These are phyloP conservation scores for Backusella morwellensis DNA, from an alignment of 192 early-diverging fungal genomes.

Conservation along the genomic window DNA sequence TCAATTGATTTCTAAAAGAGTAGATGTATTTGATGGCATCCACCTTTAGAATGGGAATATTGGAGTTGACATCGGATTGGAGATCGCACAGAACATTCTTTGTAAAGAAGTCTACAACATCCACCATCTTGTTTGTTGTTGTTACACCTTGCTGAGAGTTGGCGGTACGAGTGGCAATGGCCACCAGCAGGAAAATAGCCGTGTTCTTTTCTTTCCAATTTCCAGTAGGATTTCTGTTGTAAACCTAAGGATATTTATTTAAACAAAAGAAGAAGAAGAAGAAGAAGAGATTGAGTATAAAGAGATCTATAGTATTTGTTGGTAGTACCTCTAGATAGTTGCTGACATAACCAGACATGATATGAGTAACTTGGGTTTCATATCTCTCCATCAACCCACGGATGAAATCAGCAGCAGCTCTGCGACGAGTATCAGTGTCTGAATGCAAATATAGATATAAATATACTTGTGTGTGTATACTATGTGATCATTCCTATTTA, in stretches of 20 bases:
- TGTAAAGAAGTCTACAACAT: conserved; percentile 81
- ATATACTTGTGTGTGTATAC: neutral
- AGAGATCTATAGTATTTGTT: neutral
- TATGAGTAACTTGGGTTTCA: conserved; percentile 78
- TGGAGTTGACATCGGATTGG: conserved; percentile 61
- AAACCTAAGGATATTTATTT: conserved; percentile 41
- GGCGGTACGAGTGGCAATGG: conserved; percentile 79
- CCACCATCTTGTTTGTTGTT: conserved; percentile 77
- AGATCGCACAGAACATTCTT: conserved; percentile 85
- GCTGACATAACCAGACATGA: conserved; percentile 76
- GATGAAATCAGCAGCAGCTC: conserved; percentile 89
- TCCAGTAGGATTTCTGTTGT: conserved; percentile 59
- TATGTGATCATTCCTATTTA: conserved; percentile 26
- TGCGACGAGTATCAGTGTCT: conserved; percentile 91
- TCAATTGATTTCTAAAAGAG: conserved; percentile 92
- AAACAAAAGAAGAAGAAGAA: neutral
- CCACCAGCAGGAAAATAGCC: conserved; percentile 88
- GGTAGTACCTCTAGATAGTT: conserved; percentile 53
- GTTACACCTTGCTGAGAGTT: conserved; percentile 85
- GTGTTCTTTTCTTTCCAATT: conserved; percentile 97
- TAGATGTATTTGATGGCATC: conserved; percentile 94
- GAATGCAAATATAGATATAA: neutral
- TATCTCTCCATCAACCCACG: conserved; percentile 90
- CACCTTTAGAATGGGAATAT: conserved; percentile 84
- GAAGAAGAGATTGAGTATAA: neutral